Conservation (phyloP, 345 rosid genomes). For the Acer saccharum region DNA sequence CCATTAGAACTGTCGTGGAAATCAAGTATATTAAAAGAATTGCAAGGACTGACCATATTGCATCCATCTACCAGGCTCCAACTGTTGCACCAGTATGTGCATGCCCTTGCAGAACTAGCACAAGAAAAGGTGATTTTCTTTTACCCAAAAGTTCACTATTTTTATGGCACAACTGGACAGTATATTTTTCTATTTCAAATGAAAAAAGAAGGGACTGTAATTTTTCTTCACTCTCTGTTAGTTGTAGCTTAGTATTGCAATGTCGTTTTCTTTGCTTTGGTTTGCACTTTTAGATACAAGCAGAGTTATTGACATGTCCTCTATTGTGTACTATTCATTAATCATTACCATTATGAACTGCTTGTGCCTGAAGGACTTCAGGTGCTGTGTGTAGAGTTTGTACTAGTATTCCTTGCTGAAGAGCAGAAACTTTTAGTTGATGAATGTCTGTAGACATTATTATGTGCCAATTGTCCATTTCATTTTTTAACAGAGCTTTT, state of each 20-base stretch:
- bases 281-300: background rate
- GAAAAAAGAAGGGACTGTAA: background rate
- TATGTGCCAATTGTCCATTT: background rate
- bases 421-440: background rate
- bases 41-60: conserved; percentile 47
- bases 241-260: background rate
- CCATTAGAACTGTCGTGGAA: conserved; percentile 31
- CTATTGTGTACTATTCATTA: background rate
- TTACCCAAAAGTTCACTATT: background rate
- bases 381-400: background rate
- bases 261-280: background rate
- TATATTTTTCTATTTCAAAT: background rate
- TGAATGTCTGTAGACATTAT: background rate
- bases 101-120: conserved; percentile 57
- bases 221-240: background rate
- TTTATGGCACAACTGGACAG: background rate
- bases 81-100: conserved; percentile 53
- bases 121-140: conserved; percentile 55
- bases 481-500: background rate
- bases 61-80: conserved; percentile 67
- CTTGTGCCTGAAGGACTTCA: background rate
- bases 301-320: background rate
- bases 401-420: conserved; percentile 5
- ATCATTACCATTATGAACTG: background rate
- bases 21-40: conserved; percentile 46